Base-by-base conservation (phyloP, 169 alveolate species). In the Plasmodium malariae region DNA sequence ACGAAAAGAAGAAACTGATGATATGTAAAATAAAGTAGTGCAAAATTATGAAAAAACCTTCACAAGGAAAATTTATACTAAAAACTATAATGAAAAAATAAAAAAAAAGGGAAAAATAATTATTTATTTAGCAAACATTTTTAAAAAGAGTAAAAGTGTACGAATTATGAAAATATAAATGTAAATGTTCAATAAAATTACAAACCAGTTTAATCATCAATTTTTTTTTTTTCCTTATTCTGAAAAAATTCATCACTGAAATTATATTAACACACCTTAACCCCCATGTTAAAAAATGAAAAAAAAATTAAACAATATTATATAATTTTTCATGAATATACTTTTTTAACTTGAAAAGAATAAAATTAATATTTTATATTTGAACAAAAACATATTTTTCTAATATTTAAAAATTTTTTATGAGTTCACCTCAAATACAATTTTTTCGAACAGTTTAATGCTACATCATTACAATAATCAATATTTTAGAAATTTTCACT, bases 101-200 rank as follows among this genome's bases (percentile, higher is more conserved):
- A 6, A 63, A 45, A 24, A 70, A 70, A 49, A 71, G 4, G 48
- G 17, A 45, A 48, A 71, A 48, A 43, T 24, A 71, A 28, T 24
- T 7, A 70, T 43, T 40, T 26, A 26, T 73, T 68, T 68, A n/a
- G 70, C 70, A 73, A 51, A 73, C 55, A 73, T 73, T 30, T 73
- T 51, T 72, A 48, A 51, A 60, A 51, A 54, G 26, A 26, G 59
- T 51, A 62, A 57, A 21, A 57, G n/a, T 28, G 34, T 36, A 57
- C 28, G 30, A 57, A 36, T 45, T 28, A 21, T 36, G 21, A 74
- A 67, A 74, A 37, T 40, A 40, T 36, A 19, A 54, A 73, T 40
- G 32, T 73, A 51, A 40, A 73, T 54, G 7, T 28, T 73, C 34
- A 30, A 32, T 45, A 62, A 73, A 73, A 34, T 73, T 73, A 73